Base-by-base conservation (phyloP, 345 rosid species). In the Raphanus raphanistrum region DNA sequence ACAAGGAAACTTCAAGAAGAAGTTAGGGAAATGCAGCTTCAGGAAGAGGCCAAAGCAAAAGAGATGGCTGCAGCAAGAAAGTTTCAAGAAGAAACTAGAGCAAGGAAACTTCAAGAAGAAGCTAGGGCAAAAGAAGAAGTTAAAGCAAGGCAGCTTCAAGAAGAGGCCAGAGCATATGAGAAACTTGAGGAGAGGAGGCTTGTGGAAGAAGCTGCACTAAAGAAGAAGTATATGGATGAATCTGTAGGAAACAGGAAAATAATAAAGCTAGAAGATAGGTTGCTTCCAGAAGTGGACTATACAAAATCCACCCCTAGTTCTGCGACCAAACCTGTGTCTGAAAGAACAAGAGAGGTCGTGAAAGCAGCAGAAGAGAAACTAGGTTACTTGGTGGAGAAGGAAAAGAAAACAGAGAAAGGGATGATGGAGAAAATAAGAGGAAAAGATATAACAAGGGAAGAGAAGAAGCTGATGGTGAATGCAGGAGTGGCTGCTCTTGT, bases 401-500 rank as follows among this genome's bases (percentile, higher is more conserved):
- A 78, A 43, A 81, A 75, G 54, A 43, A 38, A 58, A 28, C 21
- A 16, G 75, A 69, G 17, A 59, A 63, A 80, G 65, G 77, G 75
- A 71, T 83, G 13, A 77, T 68, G 69, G 83, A 78, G 84, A 76
- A 73, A 4, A 70, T 76, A 64, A 58, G 67, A 52, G 81, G 72
- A 29, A 76, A 76, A 16, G 74, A 80, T 17, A 48, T 71, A 33
- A 80, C 83, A 76, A 82, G 76, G 9, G 91, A 89, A 74, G 91
- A 91, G 16, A 72, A 84, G 79, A 83, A 80, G 75, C 13, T 82
- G 59, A 59, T 89, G 83, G 41, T 84, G 64, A 87, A 86, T 73
- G 55, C 87, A 12, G 90, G 97, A 33, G 86, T 86, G 62, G 92
- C 97, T 13, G 84, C 79, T 78, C 77, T 88, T 3, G 89, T 82